Evolutionary conservation across 2,329 filamentous ascomycete species (phyloP).

Genomic region (Arthrobotrys sphaeroides): DNA sequence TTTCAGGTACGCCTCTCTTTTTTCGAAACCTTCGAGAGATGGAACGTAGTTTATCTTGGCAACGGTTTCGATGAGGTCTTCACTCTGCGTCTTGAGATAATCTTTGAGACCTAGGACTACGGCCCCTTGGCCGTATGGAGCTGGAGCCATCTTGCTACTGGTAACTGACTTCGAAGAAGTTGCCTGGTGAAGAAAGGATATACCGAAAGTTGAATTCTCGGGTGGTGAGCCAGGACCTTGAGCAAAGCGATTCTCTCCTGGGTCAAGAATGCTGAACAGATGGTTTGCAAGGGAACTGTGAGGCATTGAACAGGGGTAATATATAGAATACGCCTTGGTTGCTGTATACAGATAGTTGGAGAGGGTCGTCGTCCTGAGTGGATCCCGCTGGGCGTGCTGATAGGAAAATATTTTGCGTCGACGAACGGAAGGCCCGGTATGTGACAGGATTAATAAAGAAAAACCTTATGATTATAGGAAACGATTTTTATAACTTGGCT

Average conservation of each 20-base stretch:
- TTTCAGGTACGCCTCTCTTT: slow-evolving; percentile 31
- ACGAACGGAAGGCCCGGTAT: slow-evolving; percentile 14
- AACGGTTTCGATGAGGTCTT: slow-evolving; percentile 6
- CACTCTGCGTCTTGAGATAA: slow-evolving; percentile 12
- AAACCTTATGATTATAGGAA: no score
- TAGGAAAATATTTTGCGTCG: slow-evolving; percentile 10
- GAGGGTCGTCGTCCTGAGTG: neutral
- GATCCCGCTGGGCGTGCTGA: neutral
- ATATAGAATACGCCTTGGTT: neutral
- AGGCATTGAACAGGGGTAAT: slow-evolving; percentile 16
- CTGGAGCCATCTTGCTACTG: slow-evolving; percentile 27
- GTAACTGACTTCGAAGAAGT: neutral
- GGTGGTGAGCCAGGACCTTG: neutral
- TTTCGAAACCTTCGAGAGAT: slow-evolving; percentile 22
- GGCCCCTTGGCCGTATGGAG: slow-evolving; percentile 43
- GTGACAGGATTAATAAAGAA: slow-evolving; percentile 10
- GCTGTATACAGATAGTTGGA: neutral
- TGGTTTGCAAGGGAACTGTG: slow-evolving; percentile 10
- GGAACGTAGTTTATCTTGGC: slow-evolving; percentile 45
- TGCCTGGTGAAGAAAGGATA: neutral
- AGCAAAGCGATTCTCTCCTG: slow-evolving; percentile 4
- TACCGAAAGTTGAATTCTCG: neutral
- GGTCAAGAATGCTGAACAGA: neutral
- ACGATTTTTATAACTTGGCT: slow-evolving; percentile 14
- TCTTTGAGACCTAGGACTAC: slow-evolving; percentile 32